Conservation (phyloP, 352 stramenopile genomes). For the Lagenidium giganteum region DNA sequence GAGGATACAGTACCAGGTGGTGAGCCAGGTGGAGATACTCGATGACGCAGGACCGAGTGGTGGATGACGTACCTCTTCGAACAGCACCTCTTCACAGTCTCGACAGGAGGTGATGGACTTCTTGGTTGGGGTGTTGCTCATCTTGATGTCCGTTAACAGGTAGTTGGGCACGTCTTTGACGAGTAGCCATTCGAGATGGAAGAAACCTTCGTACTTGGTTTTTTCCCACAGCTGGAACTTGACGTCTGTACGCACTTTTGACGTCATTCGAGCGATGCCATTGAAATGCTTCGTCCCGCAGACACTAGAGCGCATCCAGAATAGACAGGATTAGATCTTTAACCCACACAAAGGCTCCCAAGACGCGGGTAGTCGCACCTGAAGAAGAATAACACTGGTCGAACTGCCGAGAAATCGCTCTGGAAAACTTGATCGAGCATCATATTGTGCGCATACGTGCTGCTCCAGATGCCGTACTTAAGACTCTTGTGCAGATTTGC, state of each 20-base stretch:
- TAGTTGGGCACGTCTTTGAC: slow-evolving; percentile 84
- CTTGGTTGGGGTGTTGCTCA: slow-evolving; percentile 72
- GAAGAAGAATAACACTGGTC: slow-evolving; percentile 75
- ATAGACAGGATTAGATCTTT: neutral
- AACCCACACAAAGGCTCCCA: no score
- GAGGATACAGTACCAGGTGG: no score
- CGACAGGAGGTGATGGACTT: slow-evolving; percentile 79
- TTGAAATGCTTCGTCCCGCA: slow-evolving; percentile 74
- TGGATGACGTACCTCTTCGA: slow-evolving; percentile 41
- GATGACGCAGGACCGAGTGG: neutral
- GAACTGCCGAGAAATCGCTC: slow-evolving; percentile 59
- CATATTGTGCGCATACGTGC: slow-evolving; percentile 63
- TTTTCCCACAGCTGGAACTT: slow-evolving; percentile 81
- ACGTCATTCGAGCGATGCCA: slow-evolving; percentile 78
- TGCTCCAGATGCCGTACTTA: slow-evolving; percentile 81
- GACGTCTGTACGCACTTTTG: slow-evolving; percentile 30
- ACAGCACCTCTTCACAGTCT: slow-evolving; percentile 75
- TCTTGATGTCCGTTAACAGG: slow-evolving; percentile 68
- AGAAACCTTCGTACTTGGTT: slow-evolving; percentile 76
- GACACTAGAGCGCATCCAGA: slow-evolving; percentile 28
- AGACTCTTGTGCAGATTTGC: slow-evolving; percentile 84
- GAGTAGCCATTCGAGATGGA: slow-evolving; percentile 76
- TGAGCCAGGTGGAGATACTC: no score
- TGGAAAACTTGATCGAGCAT: slow-evolving; percentile 64
- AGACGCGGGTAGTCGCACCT: slow-evolving; percentile 50